Evolutionary conservation across 1,284 basidiomycete genomes (phyloP), one percentile per base, ranked within the genome.

Genomic region (Tilletia walkeri): DNA sequence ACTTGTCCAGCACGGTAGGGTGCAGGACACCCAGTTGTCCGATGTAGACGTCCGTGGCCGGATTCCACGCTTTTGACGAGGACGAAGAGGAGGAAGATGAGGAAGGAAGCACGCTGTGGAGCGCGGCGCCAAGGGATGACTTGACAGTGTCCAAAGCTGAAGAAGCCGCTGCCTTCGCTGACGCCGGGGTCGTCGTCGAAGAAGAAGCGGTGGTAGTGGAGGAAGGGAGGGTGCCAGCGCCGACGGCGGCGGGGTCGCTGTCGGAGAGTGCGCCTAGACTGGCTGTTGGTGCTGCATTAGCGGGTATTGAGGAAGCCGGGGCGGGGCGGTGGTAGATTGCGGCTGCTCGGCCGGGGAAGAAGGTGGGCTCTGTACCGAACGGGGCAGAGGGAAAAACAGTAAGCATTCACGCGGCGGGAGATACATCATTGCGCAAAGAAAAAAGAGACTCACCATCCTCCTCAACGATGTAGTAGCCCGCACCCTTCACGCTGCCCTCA

Each of bases 311-410:
- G 9, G 54, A 85, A 54, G 83, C 76, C 2, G 88, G 84, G 18
- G 87, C 86, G 50, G 89, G 86, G 68, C 95, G 90, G 85, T 93
- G 94, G 86, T 89, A 92, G 79, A 99, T 92, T 49, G 88, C 90
- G 4, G 95, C 95, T 0, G 93, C 93, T 45, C 95, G 91, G 66
- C 94, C 95, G 53, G 94, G 92, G 87, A 99, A 95, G 87, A 91
- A 99, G 65, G 92, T 92, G 0, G 91, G 88, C 84, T 96, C 93
- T 94, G 76, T 12, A 30, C 67, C 38, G 65, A 67, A 47, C 61
- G n/a, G n/a, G n/a, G n/a, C n/a, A n/a, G n/a, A n/a, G n/a, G n/a
- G n/a, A n/a, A n/a, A n/a, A n/a, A n/a, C n/a, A n/a, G n/a, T n/a
- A n/a, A n/a, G n/a, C n/a, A 47, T 30, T 7, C 41, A 24, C 34